Conservation (phyloP, 768 basidiomycete genomes). For the Kwoniella sp. region DNA sequence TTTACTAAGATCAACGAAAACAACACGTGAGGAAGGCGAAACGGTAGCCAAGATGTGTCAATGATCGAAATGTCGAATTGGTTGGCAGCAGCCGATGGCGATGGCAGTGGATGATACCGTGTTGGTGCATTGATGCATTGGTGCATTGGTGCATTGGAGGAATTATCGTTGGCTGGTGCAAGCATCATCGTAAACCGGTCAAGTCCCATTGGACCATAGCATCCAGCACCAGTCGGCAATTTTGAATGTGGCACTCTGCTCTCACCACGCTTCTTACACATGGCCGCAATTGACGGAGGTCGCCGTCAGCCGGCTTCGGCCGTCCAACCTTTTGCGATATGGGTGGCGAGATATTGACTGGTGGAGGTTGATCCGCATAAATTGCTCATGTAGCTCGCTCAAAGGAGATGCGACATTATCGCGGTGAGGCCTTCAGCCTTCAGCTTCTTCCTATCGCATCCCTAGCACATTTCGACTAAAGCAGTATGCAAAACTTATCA, state of each 20-base stretch:
- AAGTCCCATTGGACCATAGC: slow-evolving; percentile 3
- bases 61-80: background rate
- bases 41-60: background rate
- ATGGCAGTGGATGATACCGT: no score
- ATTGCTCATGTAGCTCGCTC: background rate
- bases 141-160: background rate
- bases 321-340: no score
- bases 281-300: background rate
- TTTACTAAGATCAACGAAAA: no score
- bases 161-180: slow-evolving; percentile 6
- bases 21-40: background rate
- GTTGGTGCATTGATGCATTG: background rate
- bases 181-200: background rate
- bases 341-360: background rate
- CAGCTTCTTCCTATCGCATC: background rate
- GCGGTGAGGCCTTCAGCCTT: no score
- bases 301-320: background rate
- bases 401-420: background rate
- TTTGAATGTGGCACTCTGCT: background rate
- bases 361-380: slow-evolving; percentile 10
- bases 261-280: no score
- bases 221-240: background rate
- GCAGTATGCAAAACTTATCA: no score
- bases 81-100: background rate
- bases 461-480: no score